Base-by-base conservation (phyloP, 2,329 filamentous ascomycete species). In the Paecilomyces dactylethromorphus region DNA sequence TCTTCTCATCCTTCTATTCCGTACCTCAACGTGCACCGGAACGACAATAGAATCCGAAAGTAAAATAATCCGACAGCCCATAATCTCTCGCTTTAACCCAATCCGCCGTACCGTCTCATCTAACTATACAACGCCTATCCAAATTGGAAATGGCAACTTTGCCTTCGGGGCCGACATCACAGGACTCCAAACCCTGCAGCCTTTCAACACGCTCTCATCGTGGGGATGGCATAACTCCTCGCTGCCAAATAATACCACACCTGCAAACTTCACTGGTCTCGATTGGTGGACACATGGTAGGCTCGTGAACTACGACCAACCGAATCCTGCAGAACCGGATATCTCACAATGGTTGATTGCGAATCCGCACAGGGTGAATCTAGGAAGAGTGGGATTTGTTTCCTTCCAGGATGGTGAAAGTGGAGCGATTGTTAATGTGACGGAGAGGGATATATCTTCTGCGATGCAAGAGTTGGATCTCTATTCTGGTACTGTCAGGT, bases 301-400 rank as follows among this genome's bases (percentile, higher is more conserved):
- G 7, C 67, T 78, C 6, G 72, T 79, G 4, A 78, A 77, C 50
- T 79, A 79, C 65, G 71, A 70, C 21, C 74, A 76, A 59, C 74
- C 75, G 0, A 78, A 79, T 57, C 73, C 76, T 1, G 67, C 66
- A 3, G 65, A 79, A 56, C 65, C 67, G 15, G 68, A 73, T 8
- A 78, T 78, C 26, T 80, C 78, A 2, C 78, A 83, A 59, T 84
- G 82, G 82, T 68, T 84, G 21, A 82, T 82, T 31, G 73, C 75
- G 57, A 84, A 84, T 61, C 81, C 81, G 0, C 80, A 83, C 63
- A 72, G 81, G 5, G 68, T 82, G 18, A 83, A 83, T 60, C 62
- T 83, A 1, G 81, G 74, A 2, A 75, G 73, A 2, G 73, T 83
- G 10, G 81, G 81, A 3, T 66, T 83, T 31, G 74, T 72, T 58